These are phyloP conservation scores for Wickerhamiella azymoides DNA, from an alignment of 805 yeast genomes.

Conservation along the genomic window DNA sequence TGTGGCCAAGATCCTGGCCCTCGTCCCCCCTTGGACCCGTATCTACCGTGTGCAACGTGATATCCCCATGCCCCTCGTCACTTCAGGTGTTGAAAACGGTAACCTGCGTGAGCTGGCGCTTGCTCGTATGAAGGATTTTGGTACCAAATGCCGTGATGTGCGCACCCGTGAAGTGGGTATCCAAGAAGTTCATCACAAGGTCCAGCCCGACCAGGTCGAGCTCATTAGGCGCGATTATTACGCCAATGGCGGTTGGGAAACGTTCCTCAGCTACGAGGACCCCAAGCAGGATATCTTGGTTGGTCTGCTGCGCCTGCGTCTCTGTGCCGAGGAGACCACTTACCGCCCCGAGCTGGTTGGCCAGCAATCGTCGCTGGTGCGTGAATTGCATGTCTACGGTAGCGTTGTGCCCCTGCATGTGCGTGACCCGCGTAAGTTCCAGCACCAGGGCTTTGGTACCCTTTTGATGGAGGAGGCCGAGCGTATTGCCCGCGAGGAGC, in stretches of 20 bases:
- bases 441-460: slow-evolving; percentile 98
- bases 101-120: slow-evolving; percentile 88
- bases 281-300: slow-evolving; percentile 91
- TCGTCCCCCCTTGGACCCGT: slow-evolving; percentile 99
- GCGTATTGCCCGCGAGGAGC: slow-evolving; percentile 87
- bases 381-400: slow-evolving; percentile 95
- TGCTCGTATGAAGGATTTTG: slow-evolving; percentile 96
- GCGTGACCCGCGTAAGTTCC: slow-evolving; percentile 94
- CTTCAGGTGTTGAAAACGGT: slow-evolving; percentile 97
- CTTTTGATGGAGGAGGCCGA: slow-evolving; percentile 97
- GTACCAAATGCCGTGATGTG: slow-evolving; percentile 89
- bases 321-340: slow-evolving; percentile 79
- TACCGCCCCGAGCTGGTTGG: slow-evolving; percentile 74
- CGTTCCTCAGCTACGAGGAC: slow-evolving; percentile 89
- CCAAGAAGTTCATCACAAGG: slow-evolving; percentile 95
- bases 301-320: slow-evolving; percentile 76
- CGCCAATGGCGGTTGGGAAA: slow-evolving; percentile 68
- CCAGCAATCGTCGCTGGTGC: slow-evolving; percentile 85
- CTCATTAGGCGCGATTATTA: slow-evolving; percentile 87
- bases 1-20: slow-evolving; percentile 88
- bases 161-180: slow-evolving; percentile 97
- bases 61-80: slow-evolving; percentile 96
- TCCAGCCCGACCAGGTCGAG: slow-evolving; percentile 94
- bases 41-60: slow-evolving; percentile 97
- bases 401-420: slow-evolving; percentile 94